phyloP scores from a whole-genome alignment of 495 filamentous ascomycete species.

The Lophiostoma macrostomum region DNA sequence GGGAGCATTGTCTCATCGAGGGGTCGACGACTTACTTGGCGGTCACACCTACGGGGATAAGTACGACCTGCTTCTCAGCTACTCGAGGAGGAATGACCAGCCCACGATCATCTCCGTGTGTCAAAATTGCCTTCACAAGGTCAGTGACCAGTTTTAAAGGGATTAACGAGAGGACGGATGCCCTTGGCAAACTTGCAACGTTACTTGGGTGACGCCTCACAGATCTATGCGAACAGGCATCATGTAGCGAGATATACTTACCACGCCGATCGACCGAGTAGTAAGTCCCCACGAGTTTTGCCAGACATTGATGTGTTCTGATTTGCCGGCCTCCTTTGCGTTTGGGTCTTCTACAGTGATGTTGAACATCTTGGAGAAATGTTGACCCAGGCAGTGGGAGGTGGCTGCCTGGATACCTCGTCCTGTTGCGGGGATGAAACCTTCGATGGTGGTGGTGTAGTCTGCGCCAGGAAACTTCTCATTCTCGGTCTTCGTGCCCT shows the following conservation, averaged over 20 bases:
- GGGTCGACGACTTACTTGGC: slow-evolving; percentile 41
- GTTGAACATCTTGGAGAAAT: slow-evolving; percentile 98
- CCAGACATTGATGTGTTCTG: slow-evolving; percentile 75
- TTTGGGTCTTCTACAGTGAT: slow-evolving; percentile 93
- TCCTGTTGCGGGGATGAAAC: slow-evolving; percentile 89
- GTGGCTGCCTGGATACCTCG: slow-evolving; percentile 96
- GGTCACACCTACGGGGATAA: slow-evolving; percentile 92
- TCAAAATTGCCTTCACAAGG: too few relatives aligned
- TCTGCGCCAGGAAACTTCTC: slow-evolving; percentile 96
- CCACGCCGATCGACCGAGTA: slow-evolving; percentile 60
- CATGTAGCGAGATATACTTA: not conserved
- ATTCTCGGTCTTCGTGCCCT: slow-evolving; percentile 85
- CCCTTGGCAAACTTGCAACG: too few relatives aligned
- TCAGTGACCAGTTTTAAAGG: too few relatives aligned
- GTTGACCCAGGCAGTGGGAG: slow-evolving; percentile 90
- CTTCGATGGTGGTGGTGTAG: slow-evolving; percentile 75
- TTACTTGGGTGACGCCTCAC: too few relatives aligned
- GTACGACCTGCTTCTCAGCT: slow-evolving; percentile 77
- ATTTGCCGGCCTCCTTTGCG: slow-evolving; percentile 63
- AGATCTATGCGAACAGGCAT: not conserved
- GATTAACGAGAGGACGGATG: too few relatives aligned
- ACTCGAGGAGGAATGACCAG: slow-evolving; percentile 87
- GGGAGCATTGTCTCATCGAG: not conserved
- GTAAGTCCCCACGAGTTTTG: slow-evolving; percentile 99
- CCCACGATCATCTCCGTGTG: slow-evolving; percentile 91